A percentile compares a stretch with the other conserved stretches of the same genome.
Conservation (phyloP, 768 basidiomycete species). For the Panus rudis region DNA sequence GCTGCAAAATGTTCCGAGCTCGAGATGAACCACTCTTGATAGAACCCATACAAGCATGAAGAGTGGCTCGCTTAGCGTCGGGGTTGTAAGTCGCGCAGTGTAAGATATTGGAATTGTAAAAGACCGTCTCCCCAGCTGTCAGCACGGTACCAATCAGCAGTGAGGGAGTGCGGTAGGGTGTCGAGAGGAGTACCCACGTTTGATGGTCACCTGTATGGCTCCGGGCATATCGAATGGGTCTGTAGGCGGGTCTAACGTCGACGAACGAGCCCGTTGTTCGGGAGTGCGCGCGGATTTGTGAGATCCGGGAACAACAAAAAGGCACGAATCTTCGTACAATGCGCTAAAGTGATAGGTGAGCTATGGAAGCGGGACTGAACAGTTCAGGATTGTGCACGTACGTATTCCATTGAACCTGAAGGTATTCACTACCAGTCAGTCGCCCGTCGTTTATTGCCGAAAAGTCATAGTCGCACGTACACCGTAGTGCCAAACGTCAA, state of each 20-base stretch:
- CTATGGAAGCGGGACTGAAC: not conserved
- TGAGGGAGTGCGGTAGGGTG: not conserved
- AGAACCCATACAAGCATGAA: conserved; percentile 66
- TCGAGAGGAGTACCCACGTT: conserved; percentile 34
- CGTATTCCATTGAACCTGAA: conserved; percentile 79
- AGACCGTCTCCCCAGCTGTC: conserved; percentile 66
- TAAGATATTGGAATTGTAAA: conserved; percentile 75
- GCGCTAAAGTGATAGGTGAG: conserved; percentile 35
- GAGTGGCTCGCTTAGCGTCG: conserved; percentile 45
- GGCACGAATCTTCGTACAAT: conserved; percentile 59
- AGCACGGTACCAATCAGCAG: not conserved
- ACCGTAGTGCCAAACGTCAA: conserved; percentile 57
- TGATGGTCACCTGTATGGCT: conserved; percentile 43
- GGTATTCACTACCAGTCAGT: too few species aligned
- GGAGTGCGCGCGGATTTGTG: conserved; percentile 51
- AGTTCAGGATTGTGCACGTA: conserved; percentile 28
- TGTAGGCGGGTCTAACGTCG: conserved; percentile 39
- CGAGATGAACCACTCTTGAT: conserved; percentile 52
- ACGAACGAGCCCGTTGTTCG: conserved; percentile 52
- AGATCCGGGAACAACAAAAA: conserved; percentile 65
- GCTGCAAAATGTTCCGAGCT: conserved; percentile 70
- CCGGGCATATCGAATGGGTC: conserved; percentile 70
- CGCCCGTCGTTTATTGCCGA: too few species aligned
- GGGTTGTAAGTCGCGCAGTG: conserved; percentile 65
- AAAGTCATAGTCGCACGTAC: too few species aligned